Conservation (phyloP, 441 rosid genomes). For the Syzygium syzygioides region DNA sequence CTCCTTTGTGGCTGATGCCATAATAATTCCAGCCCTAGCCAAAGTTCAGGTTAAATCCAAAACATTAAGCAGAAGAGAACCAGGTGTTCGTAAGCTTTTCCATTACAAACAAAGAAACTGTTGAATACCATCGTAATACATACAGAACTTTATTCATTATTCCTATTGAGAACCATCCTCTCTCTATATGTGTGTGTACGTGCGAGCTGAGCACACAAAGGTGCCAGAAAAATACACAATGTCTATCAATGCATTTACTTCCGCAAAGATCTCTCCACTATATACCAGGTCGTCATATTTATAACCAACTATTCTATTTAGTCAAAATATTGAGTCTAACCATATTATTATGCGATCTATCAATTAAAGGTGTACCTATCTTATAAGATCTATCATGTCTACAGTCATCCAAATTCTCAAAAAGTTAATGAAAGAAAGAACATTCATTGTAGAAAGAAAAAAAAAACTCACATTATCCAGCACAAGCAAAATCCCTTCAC, state of each 20-base stretch:
- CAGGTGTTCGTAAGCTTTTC: not conserved
- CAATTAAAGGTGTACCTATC: not conserved
- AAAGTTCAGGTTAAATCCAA: not conserved
- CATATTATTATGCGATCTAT: not conserved
- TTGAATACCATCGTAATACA: not conserved
- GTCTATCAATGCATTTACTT: not conserved
- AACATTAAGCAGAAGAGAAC: not conserved
- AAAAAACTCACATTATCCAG: not conserved
- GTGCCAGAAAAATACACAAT: not conserved
- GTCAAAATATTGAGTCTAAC: not conserved
- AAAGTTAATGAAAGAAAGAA: not conserved
- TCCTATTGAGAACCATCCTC: not conserved
- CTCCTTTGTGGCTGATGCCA: not conserved
- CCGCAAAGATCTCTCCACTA: not conserved
- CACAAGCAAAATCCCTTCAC: not conserved
- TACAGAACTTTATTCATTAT: not conserved
- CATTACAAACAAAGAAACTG: not conserved
- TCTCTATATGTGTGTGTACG: not conserved
- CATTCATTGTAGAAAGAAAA: not conserved
- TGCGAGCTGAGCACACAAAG: not conserved
- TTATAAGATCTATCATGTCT: not conserved
- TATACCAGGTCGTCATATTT: not conserved
- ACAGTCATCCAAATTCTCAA: not conserved
- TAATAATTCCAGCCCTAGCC: not conserved
- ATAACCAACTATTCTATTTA: not conserved